Evolutionary conservation across 768 basidiomycete species (phyloP), one percentile per base, ranked within the genome.

Genomic region (Russula olivacea): DNA sequence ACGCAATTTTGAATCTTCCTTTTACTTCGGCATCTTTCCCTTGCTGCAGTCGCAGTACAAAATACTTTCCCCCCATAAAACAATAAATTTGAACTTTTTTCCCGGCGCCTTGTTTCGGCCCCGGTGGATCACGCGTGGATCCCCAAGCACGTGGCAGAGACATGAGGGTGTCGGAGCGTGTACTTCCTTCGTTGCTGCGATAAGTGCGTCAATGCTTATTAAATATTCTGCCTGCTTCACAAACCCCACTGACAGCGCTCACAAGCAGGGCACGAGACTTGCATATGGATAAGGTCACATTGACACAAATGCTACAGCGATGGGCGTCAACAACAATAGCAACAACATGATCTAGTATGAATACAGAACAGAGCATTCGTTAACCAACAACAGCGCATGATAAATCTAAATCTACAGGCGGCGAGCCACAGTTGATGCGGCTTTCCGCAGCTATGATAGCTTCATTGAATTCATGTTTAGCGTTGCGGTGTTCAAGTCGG

Each of bases 281-380:
- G 14, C 3, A 15, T 28, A 25, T 7, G 9, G 48, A 28, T 7
- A 15, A 28, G 23, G 48, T 28, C 48, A 25, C 14, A 8, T 28
- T 49, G 17, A 15, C 10, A 55, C 38, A 41, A n/a, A 49, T 21
- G 23, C 47, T 48, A 48, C 23, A 21, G 23, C 14, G 28, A 30
- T 30, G 25, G 28, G 19, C 25, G 17, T 3, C 28, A 50, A 50
- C 28, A 8, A 50, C 49, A 50, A 50, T 17, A 8, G 30, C 49
- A 25, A 28, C 48, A 25, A 28, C 48, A 28, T 15, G 8, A 14
- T 50, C 41, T 32, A 56, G 55, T 43, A 21, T 56, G 17, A 43
- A 49, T 25, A 45, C 43, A 45, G 8, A 45, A 9, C 9, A 9
- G 85, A 83, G 67, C n/a, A n/a, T 3, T 19, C 8, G 14, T 28